Evolutionary conservation across 2,329 filamentous ascomycete genomes (phyloP).

Genomic region (Talaromyces marneffei): DNA sequence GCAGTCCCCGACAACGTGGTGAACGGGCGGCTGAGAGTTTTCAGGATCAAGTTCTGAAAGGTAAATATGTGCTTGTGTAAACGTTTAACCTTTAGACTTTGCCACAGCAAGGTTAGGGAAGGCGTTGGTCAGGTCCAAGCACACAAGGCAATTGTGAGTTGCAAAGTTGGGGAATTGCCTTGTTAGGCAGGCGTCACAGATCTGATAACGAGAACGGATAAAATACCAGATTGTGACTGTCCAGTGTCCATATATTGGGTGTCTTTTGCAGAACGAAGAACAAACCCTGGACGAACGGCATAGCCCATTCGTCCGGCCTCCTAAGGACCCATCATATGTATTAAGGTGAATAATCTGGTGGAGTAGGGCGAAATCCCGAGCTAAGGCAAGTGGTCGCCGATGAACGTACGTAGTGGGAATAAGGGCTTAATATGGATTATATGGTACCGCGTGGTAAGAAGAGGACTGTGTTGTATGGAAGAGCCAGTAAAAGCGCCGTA

Average conservation of each 20-base stretch:
- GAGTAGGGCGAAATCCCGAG: neutral
- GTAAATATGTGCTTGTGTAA: neutral
- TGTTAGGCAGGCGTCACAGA: slow-evolving; percentile 1
- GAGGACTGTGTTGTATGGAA: neutral
- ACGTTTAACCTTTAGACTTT: neutral
- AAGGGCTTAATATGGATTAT: neutral
- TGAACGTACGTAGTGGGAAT: neutral
- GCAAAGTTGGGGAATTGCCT: neutral
- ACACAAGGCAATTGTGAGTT: neutral
- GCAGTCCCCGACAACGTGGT: neutral
- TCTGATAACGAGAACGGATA: neutral
- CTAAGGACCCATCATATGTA: neutral
- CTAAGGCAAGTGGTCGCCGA: neutral
- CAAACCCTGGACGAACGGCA: neutral
- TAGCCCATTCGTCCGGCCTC: neutral
- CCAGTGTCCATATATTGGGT: neutral
- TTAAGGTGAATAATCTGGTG: neutral
- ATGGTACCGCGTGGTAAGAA: neutral
- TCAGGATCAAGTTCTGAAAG: neutral
- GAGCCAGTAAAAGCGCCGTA: neutral
- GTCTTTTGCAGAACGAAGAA: neutral
- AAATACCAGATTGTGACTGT: neutral
- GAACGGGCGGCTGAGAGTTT: neutral
- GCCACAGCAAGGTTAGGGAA: neutral
- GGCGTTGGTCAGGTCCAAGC: neutral